Evolutionary conservation across 768 basidiomycete genomes (phyloP).

Genomic region (Termitomyces sp.): DNA sequence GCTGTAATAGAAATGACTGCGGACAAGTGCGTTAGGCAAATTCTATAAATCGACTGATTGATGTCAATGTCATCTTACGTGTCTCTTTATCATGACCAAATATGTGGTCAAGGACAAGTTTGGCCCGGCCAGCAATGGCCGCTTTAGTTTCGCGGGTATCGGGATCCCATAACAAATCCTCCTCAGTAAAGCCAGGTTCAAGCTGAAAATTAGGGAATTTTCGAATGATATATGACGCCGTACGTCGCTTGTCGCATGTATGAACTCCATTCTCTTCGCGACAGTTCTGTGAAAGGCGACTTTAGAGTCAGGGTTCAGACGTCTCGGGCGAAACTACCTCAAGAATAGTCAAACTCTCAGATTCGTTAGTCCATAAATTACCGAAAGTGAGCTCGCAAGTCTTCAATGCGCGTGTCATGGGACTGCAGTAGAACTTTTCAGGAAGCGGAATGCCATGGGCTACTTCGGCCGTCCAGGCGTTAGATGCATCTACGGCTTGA

Average conservation of each 20-base stretch:
- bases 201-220: constrained; percentile 51
- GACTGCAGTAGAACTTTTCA: constrained; percentile 54
- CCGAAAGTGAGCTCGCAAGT: constrained; percentile 54
- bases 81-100: constrained; percentile 41
- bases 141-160: constrained; percentile 47
- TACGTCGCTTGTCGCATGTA: constrained; percentile 64
- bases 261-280: constrained; percentile 67
- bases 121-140: constrained; percentile 46
- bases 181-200: constrained; percentile 56
- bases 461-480: constrained; percentile 47
- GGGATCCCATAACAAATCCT: constrained; percentile 57
- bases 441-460: constrained; percentile 44
- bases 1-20: constrained; percentile 65
- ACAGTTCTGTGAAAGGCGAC: constrained; percentile 40
- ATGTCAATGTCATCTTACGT: constrained; percentile 34
- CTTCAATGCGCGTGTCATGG: constrained; percentile 55
- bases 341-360: constrained; percentile 33
- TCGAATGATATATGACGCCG: constrained; percentile 40
- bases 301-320: background rate
- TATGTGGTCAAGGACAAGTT: constrained; percentile 47
- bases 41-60: background rate
- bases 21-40: background rate
- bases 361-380: constrained; percentile 20
- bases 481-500: constrained; percentile 46
- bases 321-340: constrained; percentile 37